Percentiles rank a stretch among this genome's conserved stretches.
phyloP scores from a whole-genome alignment of 345 rosid species.

The Bruguiera sexangula region DNA sequence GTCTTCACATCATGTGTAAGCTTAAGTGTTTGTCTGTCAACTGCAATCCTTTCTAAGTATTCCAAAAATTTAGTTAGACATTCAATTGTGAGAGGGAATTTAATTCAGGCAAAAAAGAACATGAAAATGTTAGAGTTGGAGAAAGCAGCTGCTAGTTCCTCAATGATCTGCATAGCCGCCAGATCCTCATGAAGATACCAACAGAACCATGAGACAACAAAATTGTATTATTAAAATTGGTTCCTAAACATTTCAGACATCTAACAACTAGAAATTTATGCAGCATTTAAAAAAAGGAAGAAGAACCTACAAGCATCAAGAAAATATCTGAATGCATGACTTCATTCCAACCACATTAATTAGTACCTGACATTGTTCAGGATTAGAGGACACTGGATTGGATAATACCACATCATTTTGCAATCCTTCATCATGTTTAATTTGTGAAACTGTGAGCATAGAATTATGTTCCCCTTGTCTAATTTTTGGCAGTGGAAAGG shows the following conservation, averaged over 20 bases:
- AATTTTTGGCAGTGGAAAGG: neutral
- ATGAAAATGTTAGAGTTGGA: neutral
- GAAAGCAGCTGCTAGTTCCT: conserved; percentile 12
- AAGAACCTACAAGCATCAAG: neutral
- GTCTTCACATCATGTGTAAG: conserved; percentile 14
- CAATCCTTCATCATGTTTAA: conserved; percentile 18
- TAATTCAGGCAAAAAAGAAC: neutral
- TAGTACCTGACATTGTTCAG: conserved; percentile 38
- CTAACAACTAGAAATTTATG: neutral
- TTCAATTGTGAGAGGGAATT: neutral
- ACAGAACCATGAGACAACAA: neutral
- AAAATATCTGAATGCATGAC: neutral
- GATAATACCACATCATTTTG: conserved; percentile 18
- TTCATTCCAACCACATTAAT: conserved; percentile 1
- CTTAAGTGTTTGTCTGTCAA: conserved; percentile 21
- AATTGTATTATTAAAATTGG: neutral
- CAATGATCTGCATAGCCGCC: neutral
- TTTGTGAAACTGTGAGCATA: conserved; percentile 21
- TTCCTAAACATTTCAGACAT: neutral
- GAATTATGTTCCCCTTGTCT: conserved; percentile 7
- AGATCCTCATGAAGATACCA: conserved; percentile 9
- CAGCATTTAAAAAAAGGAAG: neutral
- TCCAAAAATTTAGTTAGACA: conserved; percentile 5
- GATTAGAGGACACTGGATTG: conserved; percentile 21
- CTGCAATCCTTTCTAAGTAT: conserved; percentile 14